Conservation (phyloP, 1,139 yeast genomes). For the Protomyces inouyei region DNA sequence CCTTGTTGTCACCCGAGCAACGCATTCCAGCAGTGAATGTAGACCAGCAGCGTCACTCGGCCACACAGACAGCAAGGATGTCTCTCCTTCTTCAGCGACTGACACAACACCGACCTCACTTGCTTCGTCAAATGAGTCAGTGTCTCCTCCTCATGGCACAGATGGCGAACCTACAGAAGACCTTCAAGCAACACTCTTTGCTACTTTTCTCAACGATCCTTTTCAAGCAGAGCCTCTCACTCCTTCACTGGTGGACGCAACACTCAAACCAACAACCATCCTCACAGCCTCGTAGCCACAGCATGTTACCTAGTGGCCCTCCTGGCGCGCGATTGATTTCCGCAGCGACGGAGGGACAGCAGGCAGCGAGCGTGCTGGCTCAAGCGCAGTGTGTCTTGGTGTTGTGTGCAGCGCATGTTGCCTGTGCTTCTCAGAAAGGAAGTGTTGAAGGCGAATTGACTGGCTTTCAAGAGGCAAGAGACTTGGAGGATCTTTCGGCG, state of each 20-base stretch:
- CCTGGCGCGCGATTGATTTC: neutral
- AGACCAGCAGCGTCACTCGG: conserved; percentile 25
- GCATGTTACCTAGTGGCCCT: neutral
- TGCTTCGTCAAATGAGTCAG: conserved; percentile 2
- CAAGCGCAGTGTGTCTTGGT: no score
- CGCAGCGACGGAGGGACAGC: neutral
- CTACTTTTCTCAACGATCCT: neutral
- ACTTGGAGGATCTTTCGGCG: neutral
- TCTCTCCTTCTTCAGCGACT: neutral
- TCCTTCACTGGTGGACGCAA: neutral
- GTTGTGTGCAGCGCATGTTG: no score
- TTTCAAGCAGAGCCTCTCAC: neutral
- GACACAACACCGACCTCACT: conserved; percentile 1
- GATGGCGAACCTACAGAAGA: neutral
- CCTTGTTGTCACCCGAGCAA: conserved; percentile 9
- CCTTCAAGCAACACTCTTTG: neutral
- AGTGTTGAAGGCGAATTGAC: no score
- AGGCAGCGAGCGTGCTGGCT: neutral
- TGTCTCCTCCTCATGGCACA: neutral
- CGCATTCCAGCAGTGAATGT: conserved; percentile 28
- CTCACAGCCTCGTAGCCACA: neutral
- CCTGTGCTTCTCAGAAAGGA: no score
- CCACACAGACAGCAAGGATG: neutral
- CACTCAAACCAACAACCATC: neutral
- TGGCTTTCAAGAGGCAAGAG: neutral